These are phyloP conservation scores for Pseudevernia furfuracea DNA, from an alignment of 495 filamentous ascomycete genomes.

Conservation along the genomic window DNA sequence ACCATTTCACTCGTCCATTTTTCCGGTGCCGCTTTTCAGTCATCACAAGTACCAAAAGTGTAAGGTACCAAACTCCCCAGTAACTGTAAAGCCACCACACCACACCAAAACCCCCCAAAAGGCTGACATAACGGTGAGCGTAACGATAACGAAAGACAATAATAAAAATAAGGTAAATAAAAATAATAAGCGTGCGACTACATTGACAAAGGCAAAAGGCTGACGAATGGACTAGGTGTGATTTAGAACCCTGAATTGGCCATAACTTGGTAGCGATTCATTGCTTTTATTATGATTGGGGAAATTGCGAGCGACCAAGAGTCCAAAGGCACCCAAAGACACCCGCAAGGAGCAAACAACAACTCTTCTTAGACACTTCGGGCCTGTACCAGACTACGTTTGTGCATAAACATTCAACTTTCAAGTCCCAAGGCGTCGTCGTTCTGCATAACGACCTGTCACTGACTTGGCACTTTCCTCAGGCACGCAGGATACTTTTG, in stretches of 20 bases:
- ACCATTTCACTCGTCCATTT: constrained; percentile 18
- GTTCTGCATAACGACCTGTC: constrained; percentile 8
- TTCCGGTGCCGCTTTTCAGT: constrained; percentile 22
- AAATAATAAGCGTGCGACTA: constrained; percentile 7
- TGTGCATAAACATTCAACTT: background rate
- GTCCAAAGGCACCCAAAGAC: too few relatives aligned
- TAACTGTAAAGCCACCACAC: background rate
- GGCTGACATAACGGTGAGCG: constrained; percentile 9
- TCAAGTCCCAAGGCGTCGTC: background rate
- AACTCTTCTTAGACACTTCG: constrained; percentile 3
- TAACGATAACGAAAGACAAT: too few relatives aligned
- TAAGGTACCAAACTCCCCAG: too few relatives aligned
- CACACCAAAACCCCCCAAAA: background rate
- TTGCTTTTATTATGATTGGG: constrained; percentile 9
- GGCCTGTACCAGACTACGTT: background rate
- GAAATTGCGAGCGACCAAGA: constrained; percentile 22
- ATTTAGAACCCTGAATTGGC: constrained; percentile 1
- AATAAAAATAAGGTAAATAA: constrained; percentile 12
- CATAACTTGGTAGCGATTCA: background rate
- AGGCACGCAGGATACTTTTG: background rate
- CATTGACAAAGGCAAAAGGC: constrained; percentile 6
- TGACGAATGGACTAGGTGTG: constrained; percentile 4
- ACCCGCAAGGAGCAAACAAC: constrained; percentile 7
- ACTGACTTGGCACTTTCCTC: background rate
- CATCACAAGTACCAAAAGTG: background rate